These are phyloP conservation scores for Chlorella sp. DNA, from an alignment of 139 green algal genomes.

Conservation along the genomic window DNA sequence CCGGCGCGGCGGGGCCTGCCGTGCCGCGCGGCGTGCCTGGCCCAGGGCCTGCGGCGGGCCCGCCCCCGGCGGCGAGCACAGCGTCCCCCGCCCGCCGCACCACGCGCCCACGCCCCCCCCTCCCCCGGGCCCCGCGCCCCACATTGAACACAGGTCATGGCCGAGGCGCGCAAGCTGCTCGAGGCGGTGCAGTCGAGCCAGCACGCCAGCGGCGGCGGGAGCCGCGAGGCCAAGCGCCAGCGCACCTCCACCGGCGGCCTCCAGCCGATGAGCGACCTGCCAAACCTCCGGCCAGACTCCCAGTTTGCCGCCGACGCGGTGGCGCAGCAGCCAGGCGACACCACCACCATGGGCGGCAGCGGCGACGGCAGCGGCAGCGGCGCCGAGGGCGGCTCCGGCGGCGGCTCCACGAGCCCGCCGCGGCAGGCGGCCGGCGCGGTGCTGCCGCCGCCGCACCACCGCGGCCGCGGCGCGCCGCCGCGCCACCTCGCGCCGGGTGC, in stretches of 20 bases:
- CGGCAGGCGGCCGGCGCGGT: no score
- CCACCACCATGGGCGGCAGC: slow-evolving; percentile 23
- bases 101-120: no score
- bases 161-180: no score
- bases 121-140: no score
- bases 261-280: slow-evolving; percentile 13
- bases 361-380: slow-evolving; percentile 25
- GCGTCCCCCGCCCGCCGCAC: no score
- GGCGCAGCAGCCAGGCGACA: slow-evolving; percentile 29
- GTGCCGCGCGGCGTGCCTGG: no score
- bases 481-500: not conserved
- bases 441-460: not conserved
- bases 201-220: slow-evolving; percentile 21
- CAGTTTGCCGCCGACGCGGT: slow-evolving; percentile 45
- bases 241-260: slow-evolving; percentile 23
- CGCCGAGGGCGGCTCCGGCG: slow-evolving; percentile 15
- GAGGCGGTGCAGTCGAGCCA: no score
- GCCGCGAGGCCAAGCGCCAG: slow-evolving; percentile 12
- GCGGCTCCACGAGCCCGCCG: slow-evolving; percentile 28
- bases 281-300: slow-evolving; percentile 29
- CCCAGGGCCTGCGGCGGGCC: no score
- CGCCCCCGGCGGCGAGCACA: no score
- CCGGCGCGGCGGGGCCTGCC: no score
- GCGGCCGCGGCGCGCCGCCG: not conserved
- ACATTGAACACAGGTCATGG: no score